Percentiles rank a stretch among this genome's conserved stretches.
phyloP scores from a whole-genome alignment of 805 yeast species.

The Lachancea quebecensis region DNA sequence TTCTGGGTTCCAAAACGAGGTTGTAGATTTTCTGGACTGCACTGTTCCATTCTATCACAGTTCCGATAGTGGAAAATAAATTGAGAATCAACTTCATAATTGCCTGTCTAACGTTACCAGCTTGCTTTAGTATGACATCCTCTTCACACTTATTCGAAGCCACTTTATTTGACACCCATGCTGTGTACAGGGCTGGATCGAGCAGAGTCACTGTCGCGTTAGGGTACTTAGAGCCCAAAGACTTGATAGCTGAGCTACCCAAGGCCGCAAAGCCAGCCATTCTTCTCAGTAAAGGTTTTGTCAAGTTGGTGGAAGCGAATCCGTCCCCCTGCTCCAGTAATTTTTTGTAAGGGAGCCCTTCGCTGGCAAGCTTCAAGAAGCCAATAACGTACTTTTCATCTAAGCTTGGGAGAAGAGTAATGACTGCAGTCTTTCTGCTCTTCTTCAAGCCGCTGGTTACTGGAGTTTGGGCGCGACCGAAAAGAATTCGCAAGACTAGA shows the following conservation, averaged over 20 bases:
- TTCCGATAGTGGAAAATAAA: constrained; percentile 49
- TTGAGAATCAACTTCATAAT: constrained; percentile 60
- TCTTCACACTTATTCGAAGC: constrained; percentile 24
- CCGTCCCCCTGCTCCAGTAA: constrained; percentile 29
- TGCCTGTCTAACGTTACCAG: constrained; percentile 54
- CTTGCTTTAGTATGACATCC: constrained; percentile 34
- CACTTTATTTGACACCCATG: constrained; percentile 46
- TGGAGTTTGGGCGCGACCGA: constrained; percentile 76
- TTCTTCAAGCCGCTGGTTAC: constrained; percentile 62
- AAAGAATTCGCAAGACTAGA: constrained; percentile 65
- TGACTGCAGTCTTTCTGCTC: constrained; percentile 65
- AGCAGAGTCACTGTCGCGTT: constrained; percentile 44
- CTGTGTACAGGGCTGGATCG: constrained; percentile 49
- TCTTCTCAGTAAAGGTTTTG: constrained; percentile 30
- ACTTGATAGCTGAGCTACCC: constrained; percentile 20
- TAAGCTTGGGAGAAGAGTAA: constrained; percentile 55
- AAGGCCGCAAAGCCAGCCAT: constrained; percentile 57
- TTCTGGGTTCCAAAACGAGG: constrained; percentile 54
- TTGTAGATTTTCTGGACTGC: constrained; percentile 45
- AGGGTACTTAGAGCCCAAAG: constrained; percentile 53
- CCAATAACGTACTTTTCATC: constrained; percentile 43
- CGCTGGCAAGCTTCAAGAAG: constrained; percentile 59
- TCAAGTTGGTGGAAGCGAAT: constrained; percentile 30
- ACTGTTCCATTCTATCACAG: constrained; percentile 47
- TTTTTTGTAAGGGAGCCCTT: constrained; percentile 39